phyloP scores from a whole-genome alignment of 805 yeast species.

The Candida alai region DNA sequence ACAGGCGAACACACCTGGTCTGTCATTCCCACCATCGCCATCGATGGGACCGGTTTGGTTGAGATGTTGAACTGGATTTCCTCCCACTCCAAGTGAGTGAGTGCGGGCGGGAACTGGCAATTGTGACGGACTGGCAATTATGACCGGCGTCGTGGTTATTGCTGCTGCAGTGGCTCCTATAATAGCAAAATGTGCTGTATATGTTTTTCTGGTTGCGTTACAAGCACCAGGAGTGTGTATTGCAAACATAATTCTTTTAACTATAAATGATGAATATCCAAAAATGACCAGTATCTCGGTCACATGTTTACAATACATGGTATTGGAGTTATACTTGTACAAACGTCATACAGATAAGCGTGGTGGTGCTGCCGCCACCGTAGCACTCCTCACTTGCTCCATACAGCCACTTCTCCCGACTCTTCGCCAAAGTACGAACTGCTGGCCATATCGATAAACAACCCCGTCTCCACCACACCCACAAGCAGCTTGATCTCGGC shows the following conservation, averaged over 20 bases:
- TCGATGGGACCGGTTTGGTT: slow-evolving; percentile 83
- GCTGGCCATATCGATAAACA: slow-evolving; percentile 70
- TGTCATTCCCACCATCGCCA: slow-evolving; percentile 86
- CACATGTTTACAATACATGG: too few relatives aligned
- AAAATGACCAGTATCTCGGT: too few relatives aligned
- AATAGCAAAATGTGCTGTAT: too few relatives aligned
- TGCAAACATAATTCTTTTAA: too few relatives aligned
- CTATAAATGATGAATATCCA: too few relatives aligned
- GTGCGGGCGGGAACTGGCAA: background rate
- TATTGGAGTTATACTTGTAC: too few relatives aligned
- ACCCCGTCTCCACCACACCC: slow-evolving; percentile 96
- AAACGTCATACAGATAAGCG: too few relatives aligned
- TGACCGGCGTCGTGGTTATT: too few relatives aligned
- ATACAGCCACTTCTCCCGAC: slow-evolving; percentile 49
- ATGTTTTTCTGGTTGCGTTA: too few relatives aligned
- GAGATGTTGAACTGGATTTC: slow-evolving; percentile 89
- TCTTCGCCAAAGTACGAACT: slow-evolving; percentile 88
- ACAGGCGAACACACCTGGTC: slow-evolving; percentile 76
- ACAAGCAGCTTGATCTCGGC: slow-evolving; percentile 64
- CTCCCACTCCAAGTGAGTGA: slow-evolving; percentile 35
- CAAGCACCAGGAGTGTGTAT: too few relatives aligned
- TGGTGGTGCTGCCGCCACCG: background rate
- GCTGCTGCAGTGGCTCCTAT: too few relatives aligned
- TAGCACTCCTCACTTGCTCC: slow-evolving; percentile 9
- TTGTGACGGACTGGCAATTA: too few relatives aligned